phyloP scores from a whole-genome alignment of 352 stramenopile species.

The Globisporangium barbulae region DNA sequence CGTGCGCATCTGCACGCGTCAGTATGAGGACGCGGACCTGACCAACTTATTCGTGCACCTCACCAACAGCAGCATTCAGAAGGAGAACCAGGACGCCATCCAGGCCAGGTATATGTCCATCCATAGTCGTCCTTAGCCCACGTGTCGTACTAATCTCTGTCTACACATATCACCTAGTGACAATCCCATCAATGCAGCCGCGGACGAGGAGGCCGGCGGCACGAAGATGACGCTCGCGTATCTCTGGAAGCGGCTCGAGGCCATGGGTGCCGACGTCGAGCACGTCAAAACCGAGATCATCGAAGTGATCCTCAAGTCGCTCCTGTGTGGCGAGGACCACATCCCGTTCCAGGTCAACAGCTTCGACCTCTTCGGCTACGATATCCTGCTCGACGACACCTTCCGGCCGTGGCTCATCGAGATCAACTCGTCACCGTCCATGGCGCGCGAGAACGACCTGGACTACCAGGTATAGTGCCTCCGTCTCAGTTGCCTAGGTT shows the following conservation, averaged over 20 bases:
- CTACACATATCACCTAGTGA: neutral
- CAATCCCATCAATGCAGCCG: constrained; percentile 42
- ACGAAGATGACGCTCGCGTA: constrained; percentile 85
- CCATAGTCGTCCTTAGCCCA: neutral
- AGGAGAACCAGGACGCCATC: constrained; percentile 65
- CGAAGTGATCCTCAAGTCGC: constrained; percentile 83
- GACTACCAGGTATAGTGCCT: constrained; percentile 46
- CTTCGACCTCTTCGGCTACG: constrained; percentile 95
- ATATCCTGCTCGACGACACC: constrained; percentile 90
- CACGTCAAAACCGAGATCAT: constrained; percentile 67
- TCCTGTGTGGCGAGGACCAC: constrained; percentile 85
- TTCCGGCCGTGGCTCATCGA: constrained; percentile 94
- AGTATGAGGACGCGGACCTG: constrained; percentile 74
- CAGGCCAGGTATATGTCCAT: constrained; percentile 16
- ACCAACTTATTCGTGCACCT: constrained; percentile 90
- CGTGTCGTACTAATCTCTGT: neutral
- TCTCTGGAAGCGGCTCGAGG: constrained; percentile 66
- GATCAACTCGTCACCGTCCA: constrained; percentile 93
- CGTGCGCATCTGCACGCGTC: constrained; percentile 84
- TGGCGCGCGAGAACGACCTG: constrained; percentile 84
- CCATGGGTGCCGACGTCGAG: constrained; percentile 62
- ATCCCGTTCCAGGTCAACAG: constrained; percentile 90
- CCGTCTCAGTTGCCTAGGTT: constrained; percentile 27
- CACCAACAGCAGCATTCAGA: constrained; percentile 95
- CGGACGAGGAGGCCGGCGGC: constrained; percentile 46